Evolutionary conservation across 1,284 basidiomycete genomes (phyloP), one percentile per base, ranked within the genome.

Genomic region (Cryptococcus depauperatus): DNA sequence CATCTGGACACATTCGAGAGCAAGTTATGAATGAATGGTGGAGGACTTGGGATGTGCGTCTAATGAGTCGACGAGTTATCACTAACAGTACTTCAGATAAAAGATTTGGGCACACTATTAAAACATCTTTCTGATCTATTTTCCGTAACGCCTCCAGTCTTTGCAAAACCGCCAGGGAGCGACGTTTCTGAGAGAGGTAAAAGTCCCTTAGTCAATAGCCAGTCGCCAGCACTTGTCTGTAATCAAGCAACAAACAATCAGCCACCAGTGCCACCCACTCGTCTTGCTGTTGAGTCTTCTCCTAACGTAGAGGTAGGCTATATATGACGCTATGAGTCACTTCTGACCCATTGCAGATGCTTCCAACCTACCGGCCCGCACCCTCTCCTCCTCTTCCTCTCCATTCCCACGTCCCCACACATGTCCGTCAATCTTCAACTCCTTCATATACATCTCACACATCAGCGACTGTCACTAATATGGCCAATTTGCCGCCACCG

Each of bases 91-190:
- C 3, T 10, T 6, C 14, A 68, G 65, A 54, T 51, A 2, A 61
- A 66, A 41, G 43, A 52, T 1, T 51, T 69, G 6, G 53, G 57
- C 19, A 50, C 47, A 5, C 54, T 73, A 5, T 50, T 73, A 4
- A 43, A 46, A 21, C 61, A 62, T 35, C 56, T 73, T 5, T 55
- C 57, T 57, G 77, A 79, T 33, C 75, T 83, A 47, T 98, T 98
- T 71, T 89, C 85, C 7, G 74, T 75, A 22, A 78, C 82, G 48
- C 92, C 93, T 35, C 92, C 93, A 4, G 82, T 97, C 11, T 96
- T 92, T 64, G 83, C 92, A 32, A 91, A 85, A 70, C 84, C 89
- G 2, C 49, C 62, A 13, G 50, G 53, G 28, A n/a, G 43, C 13
- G 33, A 37, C 30, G 41, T 45, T 25, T 37, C 50, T 11, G 43